Percentiles rank a stretch among this genome's conserved stretches.
These are phyloP conservation scores for Hypomontagnella monticulosa DNA, from an alignment of 495 filamentous ascomycete species.

Conservation along the genomic window DNA sequence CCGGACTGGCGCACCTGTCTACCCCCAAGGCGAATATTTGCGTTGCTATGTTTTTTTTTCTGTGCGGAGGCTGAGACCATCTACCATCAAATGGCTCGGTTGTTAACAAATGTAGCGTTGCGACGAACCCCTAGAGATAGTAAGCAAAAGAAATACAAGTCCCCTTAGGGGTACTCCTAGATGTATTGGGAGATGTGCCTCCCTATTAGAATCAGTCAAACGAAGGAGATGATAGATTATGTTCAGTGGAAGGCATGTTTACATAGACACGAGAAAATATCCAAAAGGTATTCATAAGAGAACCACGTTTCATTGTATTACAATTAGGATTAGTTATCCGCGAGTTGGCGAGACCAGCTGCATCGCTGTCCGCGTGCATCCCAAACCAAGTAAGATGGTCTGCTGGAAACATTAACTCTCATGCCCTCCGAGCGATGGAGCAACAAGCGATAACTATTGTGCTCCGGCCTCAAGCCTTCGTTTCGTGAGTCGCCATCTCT, in stretches of 20 bases:
- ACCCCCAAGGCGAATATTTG: not conserved
- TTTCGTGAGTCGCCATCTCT: constrained; percentile 24
- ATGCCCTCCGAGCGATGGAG: constrained; percentile 36
- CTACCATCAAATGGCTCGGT: no score
- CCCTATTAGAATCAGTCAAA: no score
- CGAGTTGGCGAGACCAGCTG: constrained; percentile 35
- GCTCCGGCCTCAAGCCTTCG: constrained; percentile 24
- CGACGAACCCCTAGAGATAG: constrained; percentile 15
- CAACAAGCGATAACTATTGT: constrained; percentile 43
- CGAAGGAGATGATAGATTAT: no score
- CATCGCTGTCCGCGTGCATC: constrained; percentile 38
- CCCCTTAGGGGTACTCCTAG: no score
- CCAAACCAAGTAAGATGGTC: constrained; percentile 19
- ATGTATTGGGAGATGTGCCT: not conserved
- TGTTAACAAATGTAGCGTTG: not conserved
- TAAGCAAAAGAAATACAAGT: constrained; percentile 29
- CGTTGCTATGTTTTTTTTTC: not conserved
- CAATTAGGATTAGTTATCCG: constrained; percentile 48
- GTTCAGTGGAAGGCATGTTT: no score
- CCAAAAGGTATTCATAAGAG: constrained; percentile 16
- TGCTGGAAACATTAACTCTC: constrained; percentile 36
- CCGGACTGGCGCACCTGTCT: not conserved
- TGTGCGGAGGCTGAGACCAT: no score
- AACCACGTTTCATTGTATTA: constrained; percentile 39
- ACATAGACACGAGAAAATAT: no score